phyloP scores from a whole-genome alignment of 306 rosid species.

The Vigna reflexopilosa region DNA sequence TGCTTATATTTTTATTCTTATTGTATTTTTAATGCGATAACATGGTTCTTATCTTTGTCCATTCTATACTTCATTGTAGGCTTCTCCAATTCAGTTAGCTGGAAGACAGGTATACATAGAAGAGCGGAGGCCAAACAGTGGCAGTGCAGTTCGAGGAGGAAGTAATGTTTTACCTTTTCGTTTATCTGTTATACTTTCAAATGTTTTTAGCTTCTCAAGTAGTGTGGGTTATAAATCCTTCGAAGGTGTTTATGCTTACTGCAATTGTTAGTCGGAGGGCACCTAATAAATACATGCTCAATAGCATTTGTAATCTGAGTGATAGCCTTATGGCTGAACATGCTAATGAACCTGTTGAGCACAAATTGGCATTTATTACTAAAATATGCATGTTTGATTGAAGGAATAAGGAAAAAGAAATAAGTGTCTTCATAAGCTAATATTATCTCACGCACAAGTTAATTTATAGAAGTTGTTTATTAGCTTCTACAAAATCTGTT shows the following conservation, averaged over 20 bases:
- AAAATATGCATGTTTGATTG: not conserved
- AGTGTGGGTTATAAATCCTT: constrained; percentile 11
- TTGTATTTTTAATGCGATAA: not conserved
- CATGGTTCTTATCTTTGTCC: constrained; percentile 2
- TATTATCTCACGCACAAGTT: too few species aligned
- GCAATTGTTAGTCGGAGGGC: not conserved
- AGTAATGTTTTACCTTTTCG: constrained; percentile 61
- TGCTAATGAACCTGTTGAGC: not conserved
- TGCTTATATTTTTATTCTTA: not conserved
- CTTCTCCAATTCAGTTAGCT: constrained; percentile 88
- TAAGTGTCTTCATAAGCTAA: too few species aligned
- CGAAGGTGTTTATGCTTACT: constrained; percentile 1
- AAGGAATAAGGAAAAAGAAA: too few species aligned
- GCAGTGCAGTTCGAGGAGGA: constrained; percentile 74
- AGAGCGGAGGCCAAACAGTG: constrained; percentile 89
- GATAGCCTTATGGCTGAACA: not conserved
- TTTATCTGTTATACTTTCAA: constrained; percentile 18
- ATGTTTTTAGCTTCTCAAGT: not conserved
- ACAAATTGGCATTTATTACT: not conserved
- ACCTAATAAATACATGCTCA: constrained; percentile 9
- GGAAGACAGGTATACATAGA: constrained; percentile 92
- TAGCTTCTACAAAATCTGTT: too few species aligned
- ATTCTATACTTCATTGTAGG: constrained; percentile 56
- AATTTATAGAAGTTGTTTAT: too few species aligned
- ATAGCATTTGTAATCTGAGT: not conserved